Base-by-base conservation (phyloP, 2,329 filamentous ascomycete species). In the Plectosphaerella cucumerina region DNA sequence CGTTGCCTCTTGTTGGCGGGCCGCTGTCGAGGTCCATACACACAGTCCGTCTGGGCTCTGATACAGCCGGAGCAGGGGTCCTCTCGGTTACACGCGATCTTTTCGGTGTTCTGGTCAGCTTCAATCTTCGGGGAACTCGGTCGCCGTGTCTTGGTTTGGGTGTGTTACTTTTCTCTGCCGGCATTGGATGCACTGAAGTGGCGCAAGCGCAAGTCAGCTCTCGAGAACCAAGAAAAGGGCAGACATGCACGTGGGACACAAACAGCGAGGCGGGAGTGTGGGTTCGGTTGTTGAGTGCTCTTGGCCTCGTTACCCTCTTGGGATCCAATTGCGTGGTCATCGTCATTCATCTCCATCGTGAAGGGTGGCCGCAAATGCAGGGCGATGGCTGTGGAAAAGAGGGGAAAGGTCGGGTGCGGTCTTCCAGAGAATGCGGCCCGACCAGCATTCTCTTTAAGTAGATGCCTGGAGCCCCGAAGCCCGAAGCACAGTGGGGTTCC, bases 1-100 rank as follows among this genome's bases (percentile, higher is more conserved):
- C 56, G 52, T 33, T 56, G 52, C 20, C 56, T 52, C 35, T 50
- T 53, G 51, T 49, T 58, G 54, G 9, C 41, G 15, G 41, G 12
- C 20, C 41, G 11, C 22, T 43, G 41, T 22, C 41, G 41, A 23
- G 41, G 41, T 11, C 41, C 41, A 22, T 43, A 43, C 11, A 23
- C 20, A 22, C 41, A 43, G 4, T 43, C 41, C 10, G 23, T 43
- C 18, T 43, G 41, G 15, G 20, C 41, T 22, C 23, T 43, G 41
- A 43, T 12, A 22, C 41, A 43, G 20, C 41, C 41, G 15, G 18
- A 23, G 23, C 41, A 43, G 18, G 41, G 41, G 41, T 43, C 41
- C 20, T 43, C 41, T 43, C 41, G 41, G 41, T 43, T 43, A 43
- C 41, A 43, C 10, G 20, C 41, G 41, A 43, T 43, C 41, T 43